Conservation (phyloP, 495 filamentous ascomycete genomes). For the Aspergillus cristatus region DNA sequence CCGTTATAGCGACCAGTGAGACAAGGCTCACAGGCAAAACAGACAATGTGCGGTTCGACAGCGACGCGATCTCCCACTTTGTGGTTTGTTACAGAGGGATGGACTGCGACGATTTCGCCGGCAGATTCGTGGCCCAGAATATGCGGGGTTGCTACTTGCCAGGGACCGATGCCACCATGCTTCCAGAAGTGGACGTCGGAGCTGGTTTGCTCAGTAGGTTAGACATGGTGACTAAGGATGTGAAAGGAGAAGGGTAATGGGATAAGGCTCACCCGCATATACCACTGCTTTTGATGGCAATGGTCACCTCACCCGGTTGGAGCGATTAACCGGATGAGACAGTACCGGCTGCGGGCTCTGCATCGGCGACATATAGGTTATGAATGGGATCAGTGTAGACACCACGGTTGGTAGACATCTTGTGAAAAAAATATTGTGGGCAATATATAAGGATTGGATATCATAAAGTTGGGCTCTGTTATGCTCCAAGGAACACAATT, state of each 20-base stretch:
- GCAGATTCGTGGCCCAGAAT: constrained; percentile 78
- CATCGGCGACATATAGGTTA: constrained; percentile 56
- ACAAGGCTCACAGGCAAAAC: constrained; percentile 67
- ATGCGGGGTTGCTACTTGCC: constrained; percentile 65
- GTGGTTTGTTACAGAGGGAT: constrained; percentile 56
- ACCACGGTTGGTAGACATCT: no score
- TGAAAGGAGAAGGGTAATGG: neutral
- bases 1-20: constrained; percentile 77
- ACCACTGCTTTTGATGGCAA: constrained; percentile 66
- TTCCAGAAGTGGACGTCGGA: constrained; percentile 84
- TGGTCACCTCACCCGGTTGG: constrained; percentile 57
- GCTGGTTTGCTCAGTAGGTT: constrained; percentile 28
- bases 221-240: no score
- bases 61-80: constrained; percentile 66
- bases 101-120: constrained; percentile 60
- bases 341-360: constrained; percentile 53
- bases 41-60: constrained; percentile 71
- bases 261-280: neutral
- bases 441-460: no score
- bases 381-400: constrained; percentile 65
- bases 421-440: no score
- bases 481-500: no score
- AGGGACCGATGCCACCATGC: constrained; percentile 70
- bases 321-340: constrained; percentile 51
- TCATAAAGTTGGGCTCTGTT: no score